phyloP scores from a whole-genome alignment of 176 grass and related monocot species.

The Rhynchospora pubera region DNA sequence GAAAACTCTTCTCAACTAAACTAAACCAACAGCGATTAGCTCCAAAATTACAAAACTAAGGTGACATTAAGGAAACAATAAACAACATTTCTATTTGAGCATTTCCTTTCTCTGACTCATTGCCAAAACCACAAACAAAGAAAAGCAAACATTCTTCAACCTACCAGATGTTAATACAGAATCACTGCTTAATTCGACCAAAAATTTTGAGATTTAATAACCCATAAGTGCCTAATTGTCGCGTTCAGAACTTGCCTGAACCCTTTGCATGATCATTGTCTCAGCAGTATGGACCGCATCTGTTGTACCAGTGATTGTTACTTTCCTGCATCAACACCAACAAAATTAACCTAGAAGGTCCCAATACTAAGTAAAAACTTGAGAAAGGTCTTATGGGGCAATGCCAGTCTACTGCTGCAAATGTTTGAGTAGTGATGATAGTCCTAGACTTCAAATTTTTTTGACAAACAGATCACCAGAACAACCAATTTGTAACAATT shows the following conservation, averaged over 20 bases:
- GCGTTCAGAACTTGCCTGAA: slow-evolving; percentile 63
- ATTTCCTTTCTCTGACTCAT: slow-evolving; percentile 11
- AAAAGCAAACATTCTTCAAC: slow-evolving; percentile 20
- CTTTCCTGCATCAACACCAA: slow-evolving; percentile 59
- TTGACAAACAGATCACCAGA: neutral
- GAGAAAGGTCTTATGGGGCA: neutral
- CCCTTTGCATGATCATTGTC: slow-evolving; percentile 92
- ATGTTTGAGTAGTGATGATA: neutral
- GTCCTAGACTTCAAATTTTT: neutral
- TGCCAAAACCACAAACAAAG: slow-evolving; percentile 4
- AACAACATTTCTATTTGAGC: slow-evolving; percentile 14
- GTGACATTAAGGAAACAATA: slow-evolving; percentile 6
- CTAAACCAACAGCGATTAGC: slow-evolving; percentile 6
- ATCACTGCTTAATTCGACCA: slow-evolving; percentile 6
- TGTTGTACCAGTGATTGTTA: slow-evolving; percentile 74
- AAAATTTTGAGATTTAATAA: slow-evolving; percentile 12
- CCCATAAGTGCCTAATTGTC: neutral
- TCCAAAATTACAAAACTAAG: slow-evolving; percentile 5
- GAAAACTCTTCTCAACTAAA: neutral
- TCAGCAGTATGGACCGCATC: slow-evolving; percentile 75
- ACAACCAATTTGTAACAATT: neutral
- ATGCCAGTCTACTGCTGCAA: neutral
- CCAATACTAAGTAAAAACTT: neutral
- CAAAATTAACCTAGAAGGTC: neutral
- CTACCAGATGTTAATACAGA: slow-evolving; percentile 21